Evolutionary conservation across 768 basidiomycete genomes (phyloP).

Genomic region (Nevesoporus exiguus): DNA sequence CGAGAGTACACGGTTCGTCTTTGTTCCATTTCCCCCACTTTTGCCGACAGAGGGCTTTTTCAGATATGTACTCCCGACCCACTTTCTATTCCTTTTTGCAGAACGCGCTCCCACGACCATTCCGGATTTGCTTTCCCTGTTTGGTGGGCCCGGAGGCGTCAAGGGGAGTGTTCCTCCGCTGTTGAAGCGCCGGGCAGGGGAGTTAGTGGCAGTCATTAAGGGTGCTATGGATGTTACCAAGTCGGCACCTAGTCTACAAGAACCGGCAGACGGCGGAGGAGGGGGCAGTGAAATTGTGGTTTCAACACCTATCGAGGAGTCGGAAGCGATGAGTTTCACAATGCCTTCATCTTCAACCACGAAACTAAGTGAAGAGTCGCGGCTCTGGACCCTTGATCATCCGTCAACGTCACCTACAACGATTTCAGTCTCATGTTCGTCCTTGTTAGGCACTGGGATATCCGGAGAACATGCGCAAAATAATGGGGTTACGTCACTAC

Average conservation of each 20-base stretch:
- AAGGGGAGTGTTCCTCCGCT: conserved; percentile 52
- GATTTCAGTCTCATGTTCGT: conserved; percentile 23
- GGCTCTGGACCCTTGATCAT: conserved; percentile 18
- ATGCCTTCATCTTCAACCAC: conserved; percentile 8
- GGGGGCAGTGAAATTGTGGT: background rate
- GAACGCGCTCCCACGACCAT: conserved; percentile 68
- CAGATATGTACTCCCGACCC: conserved; percentile 76
- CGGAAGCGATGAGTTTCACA: conserved; percentile 6
- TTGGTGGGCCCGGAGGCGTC: conserved; percentile 33
- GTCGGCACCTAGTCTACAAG: background rate
- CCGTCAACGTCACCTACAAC: conserved; percentile 1
- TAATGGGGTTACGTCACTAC: background rate
- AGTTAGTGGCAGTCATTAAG: conserved; percentile 61
- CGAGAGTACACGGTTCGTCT: conserved; percentile 73
- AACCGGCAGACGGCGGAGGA: background rate
- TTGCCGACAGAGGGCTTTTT: background rate
- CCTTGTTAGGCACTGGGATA: conserved; percentile 19
- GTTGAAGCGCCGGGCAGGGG: conserved; percentile 56
- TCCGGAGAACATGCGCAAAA: background rate
- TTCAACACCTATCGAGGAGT: background rate
- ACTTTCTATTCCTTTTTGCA: conserved; percentile 68
- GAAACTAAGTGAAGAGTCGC: conserved; percentile 10
- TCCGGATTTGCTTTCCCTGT: conserved; percentile 55
- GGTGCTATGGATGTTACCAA: conserved; percentile 36
- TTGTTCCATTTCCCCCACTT: background rate